Evolutionary conservation across 129 eudicot species (phyloP).

Genomic region (Flaveria brownii): DNA sequence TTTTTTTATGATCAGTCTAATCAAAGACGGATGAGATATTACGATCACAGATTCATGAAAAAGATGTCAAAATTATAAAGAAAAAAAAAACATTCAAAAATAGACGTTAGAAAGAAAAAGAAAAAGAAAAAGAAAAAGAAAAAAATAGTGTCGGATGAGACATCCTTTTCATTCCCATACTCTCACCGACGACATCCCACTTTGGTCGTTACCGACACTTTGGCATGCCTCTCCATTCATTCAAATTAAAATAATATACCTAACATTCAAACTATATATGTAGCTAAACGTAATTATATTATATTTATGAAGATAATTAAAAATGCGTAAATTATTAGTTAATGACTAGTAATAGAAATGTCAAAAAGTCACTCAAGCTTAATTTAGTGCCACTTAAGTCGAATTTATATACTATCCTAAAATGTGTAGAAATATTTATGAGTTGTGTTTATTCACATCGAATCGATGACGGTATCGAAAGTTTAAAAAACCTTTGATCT

Average conservation of each 20-base stretch:
- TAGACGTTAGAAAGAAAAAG: not conserved
- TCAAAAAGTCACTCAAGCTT: not conserved
- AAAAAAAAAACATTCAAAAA: constrained; percentile 20
- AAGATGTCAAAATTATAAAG: not conserved
- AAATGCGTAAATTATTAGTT: not conserved
- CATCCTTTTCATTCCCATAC: constrained; percentile 35
- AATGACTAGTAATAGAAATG: not conserved
- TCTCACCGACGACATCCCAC: constrained; percentile 41
- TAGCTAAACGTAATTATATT: not conserved
- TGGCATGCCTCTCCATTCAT: constrained; percentile 11
- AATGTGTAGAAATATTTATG: no score
- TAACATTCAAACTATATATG: not conserved
- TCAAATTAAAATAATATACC: not conserved
- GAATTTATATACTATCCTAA: no score
- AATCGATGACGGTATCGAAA: no score
- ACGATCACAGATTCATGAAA: constrained; percentile 8
- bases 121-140: not conserved
- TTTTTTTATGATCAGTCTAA: not conserved
- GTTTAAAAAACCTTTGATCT: no score
- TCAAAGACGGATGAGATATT: not conserved
- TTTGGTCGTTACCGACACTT: constrained; percentile 42
- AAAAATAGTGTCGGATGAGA: constrained; percentile 27
- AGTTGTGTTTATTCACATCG: no score
- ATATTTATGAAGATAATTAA: not conserved
- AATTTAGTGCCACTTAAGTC: not conserved